Conservation (phyloP, 768 basidiomycete species). For the Multifurca ochricompacta region DNA sequence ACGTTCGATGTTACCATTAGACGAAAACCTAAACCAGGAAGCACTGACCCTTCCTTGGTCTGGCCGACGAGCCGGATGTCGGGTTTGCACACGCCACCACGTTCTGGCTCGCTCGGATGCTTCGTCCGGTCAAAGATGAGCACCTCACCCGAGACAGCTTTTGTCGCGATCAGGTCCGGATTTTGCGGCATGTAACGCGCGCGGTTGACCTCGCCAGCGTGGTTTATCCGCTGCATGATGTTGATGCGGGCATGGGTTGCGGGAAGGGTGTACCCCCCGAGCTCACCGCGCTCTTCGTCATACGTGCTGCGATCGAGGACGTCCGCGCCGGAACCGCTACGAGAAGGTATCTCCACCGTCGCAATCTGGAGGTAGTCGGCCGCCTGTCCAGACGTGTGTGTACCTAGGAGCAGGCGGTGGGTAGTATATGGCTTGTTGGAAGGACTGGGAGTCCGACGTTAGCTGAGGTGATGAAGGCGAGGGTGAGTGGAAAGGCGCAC, state of each 20-base stretch:
- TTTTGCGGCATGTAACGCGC: constrained; percentile 99
- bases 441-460: constrained; percentile 44
- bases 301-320: constrained; percentile 75
- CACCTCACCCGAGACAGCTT: constrained; percentile 85
- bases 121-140: constrained; percentile 96
- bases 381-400: constrained; percentile 92
- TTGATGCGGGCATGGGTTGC: constrained; percentile 73
- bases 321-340: constrained; percentile 59
- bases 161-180: constrained; percentile 93
- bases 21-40: neutral
- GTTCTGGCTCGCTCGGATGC: constrained; percentile 88
- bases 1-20: neutral
- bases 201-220: constrained; percentile 90
- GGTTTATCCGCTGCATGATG: constrained; percentile 91
- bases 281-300: constrained; percentile 88
- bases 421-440: constrained; percentile 89
- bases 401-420: constrained; percentile 91
- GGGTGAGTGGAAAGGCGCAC: constrained; percentile 39
- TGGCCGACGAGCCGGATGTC: constrained; percentile 90
- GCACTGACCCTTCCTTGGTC: constrained; percentile 79
- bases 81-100: constrained; percentile 76
- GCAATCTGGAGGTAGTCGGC: constrained; percentile 96
- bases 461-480: neutral
- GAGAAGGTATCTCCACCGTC: constrained; percentile 87
- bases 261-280: constrained; percentile 85